A percentile compares a stretch with the other conserved stretches of the same genome.
Conservation (phyloP, 257 asterid genomes). For the Eucommia ulmoides region DNA sequence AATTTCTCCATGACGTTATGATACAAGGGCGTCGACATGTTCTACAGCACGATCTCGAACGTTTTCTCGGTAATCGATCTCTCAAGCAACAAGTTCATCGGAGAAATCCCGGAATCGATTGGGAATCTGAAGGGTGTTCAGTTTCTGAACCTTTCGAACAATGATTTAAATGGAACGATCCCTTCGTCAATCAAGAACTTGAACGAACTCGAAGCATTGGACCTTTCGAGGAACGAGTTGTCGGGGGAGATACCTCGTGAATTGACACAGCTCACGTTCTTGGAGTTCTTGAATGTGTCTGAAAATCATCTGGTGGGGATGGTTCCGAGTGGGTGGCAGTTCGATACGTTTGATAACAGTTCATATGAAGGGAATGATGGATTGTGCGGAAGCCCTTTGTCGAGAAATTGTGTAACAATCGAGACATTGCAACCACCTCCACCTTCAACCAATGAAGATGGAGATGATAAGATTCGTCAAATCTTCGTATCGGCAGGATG, state of each 20-base stretch:
- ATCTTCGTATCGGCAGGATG: not conserved
- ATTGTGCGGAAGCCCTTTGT: constrained; percentile 1
- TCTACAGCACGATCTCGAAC: not conserved
- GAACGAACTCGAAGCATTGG: not conserved
- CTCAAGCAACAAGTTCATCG: not conserved
- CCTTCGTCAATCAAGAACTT: not conserved
- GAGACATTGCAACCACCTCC: not conserved
- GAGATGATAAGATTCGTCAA: not conserved
- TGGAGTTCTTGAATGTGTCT: not conserved
- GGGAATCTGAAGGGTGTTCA: not conserved
- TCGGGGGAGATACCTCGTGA: not conserved
- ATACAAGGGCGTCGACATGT: not conserved
- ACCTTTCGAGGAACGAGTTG: not conserved
- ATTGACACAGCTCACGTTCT: not conserved
- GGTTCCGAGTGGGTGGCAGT: not conserved
- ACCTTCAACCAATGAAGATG: not conserved
- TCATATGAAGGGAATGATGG: not conserved
- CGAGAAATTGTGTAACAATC: not conserved
- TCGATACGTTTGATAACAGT: not conserved
- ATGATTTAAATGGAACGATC: not conserved
- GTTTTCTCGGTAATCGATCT: not conserved
- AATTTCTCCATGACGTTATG: not conserved
- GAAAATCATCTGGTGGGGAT: not conserved
- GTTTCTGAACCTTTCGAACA: constrained; percentile 1
- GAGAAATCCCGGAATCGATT: not conserved